Base-by-base conservation (phyloP, 176 grass and related monocot genomes). In the Oryza officinalis region DNA sequence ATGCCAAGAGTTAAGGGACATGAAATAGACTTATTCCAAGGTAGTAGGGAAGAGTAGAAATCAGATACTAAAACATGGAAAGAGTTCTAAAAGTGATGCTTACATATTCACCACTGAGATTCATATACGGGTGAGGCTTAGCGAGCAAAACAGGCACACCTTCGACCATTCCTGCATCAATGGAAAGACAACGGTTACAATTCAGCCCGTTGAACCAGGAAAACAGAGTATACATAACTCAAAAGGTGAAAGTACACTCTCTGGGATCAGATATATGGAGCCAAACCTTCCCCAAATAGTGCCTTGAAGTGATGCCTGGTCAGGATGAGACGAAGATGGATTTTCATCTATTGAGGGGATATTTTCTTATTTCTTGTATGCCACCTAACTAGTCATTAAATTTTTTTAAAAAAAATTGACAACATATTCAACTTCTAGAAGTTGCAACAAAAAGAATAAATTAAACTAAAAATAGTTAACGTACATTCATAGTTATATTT, bases 101-200 rank as follows among this genome's bases (percentile, higher is more conserved):
- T 92, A 95, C 96, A 85, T 91, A 95, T 90, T 95, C 93, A 77
- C 91, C 89, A 12, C 96, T 93, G 43, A 98, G 87, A 88, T 98
- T 98, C 93, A 95, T 93, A 76, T 95, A 93, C n/a, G 89, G 95
- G 43, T 98, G 93, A 46, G 93, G 93, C 76, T 93, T 94, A 59
- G 87, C 93, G 74, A 98, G 93, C 25, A 98, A 88, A 81, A 94
- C 32, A 59, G 89, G 93, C 44, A 88, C 84, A 35, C 85, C 93
- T 78, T 80, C 80, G 33, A 98, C 75, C 67, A 91, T 83, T 12
- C 91, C 96, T 98, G 74, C 65, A 87, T 84, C 76, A 86, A 69
- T 88, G 75, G 46, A 27, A 14, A 84, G 54, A 32, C 18, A 77
- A 15, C 43, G 80, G 5, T 33, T 81, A 52, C 37, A 75, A 41